Evolutionary conservation across 306 rosid species (phyloP), one percentile per base, ranked within the genome.

Genomic region (Ammopiptanthus mongolicus): DNA sequence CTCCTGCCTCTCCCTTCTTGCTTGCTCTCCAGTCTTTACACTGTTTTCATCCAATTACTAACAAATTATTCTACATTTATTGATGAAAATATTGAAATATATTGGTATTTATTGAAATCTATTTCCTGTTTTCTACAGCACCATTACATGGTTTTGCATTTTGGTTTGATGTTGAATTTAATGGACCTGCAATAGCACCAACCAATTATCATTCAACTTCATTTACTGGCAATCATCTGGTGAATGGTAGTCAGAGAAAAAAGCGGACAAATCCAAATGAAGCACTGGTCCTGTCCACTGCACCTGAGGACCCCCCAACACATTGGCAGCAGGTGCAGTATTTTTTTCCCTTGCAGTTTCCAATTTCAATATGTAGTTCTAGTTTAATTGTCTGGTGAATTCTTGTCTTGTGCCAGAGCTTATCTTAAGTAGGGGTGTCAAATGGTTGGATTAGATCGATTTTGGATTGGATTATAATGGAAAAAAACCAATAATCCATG

Each of bases 241-340:
- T 77, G 63, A 93, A 95, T 77, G 88, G 87, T 63, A 87, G 71
- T 86, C 95, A 82, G 83, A 86, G 97, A 75, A 91, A 86, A 87
- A 92, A 81, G 76, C 87, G 97, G 68, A 55, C 92, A 65, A 92
- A 88, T 74, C 97, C 97, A 28, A 87, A 74, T 76, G 92, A 89
- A 60, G 85, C 93, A 48, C 82, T 95, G 55, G 91, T 90, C 41
- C 85, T 95, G 58, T 95, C 97, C 74, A 91, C 99, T 52, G 97
- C 99, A 47, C 99, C 99, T 3, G 99, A 92, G 97, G 99, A 95
- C 75, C 97, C 97, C 74, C 99, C 97, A 69, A 95, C 99, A 17
- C 99, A 95, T 81, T 95, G 99, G 99, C 99, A 95, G 81, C 99
- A 95, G 99, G 99, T 95, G 77, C 74, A 15, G 22, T 70, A 14